Conservation (phyloP, 2,329 filamentous ascomycete genomes). For the Cercospora nicotianae region DNA sequence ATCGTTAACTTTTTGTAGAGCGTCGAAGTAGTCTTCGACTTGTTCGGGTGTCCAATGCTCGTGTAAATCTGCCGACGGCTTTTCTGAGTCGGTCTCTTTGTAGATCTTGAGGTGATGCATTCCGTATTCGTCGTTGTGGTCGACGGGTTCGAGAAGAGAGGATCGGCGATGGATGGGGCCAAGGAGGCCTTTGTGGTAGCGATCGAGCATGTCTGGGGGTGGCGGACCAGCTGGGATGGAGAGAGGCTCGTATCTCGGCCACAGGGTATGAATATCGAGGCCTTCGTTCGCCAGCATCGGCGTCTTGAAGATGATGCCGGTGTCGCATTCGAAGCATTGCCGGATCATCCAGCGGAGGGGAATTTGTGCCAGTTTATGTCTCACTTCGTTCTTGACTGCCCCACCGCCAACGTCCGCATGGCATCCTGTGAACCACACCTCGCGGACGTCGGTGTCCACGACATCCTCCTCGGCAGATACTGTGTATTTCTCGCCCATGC, state of each 20-base stretch:
- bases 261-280: conserved; percentile 46
- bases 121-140: conserved; percentile 25
- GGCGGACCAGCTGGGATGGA: conserved; percentile 40
- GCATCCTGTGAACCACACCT: conserved; percentile 48
- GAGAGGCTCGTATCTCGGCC: conserved; percentile 41
- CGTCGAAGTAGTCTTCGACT: conserved; percentile 48
- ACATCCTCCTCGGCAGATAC: conserved; percentile 21
- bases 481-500: conserved; percentile 22
- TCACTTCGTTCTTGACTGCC: conserved; percentile 44
- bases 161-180: conserved; percentile 38
- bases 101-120: conserved; percentile 32
- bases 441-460: conserved; percentile 30
- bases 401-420: conserved; percentile 51
- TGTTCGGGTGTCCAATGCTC: conserved; percentile 41
- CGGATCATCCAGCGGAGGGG: conserved; percentile 52
- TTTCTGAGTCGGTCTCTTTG: conserved; percentile 10
- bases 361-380: conserved; percentile 48
- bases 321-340: conserved; percentile 50
- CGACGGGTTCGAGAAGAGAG: conserved; percentile 25
- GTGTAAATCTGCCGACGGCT: conserved; percentile 18
- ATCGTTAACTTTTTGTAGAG: conserved; percentile 45
- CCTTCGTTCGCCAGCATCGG: conserved; percentile 44
- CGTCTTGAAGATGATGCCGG: conserved; percentile 47
- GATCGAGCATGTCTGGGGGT: conserved; percentile 40
- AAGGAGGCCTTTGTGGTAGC: conserved; percentile 39